Evolutionary conservation across 2,329 filamentous ascomycete genomes (phyloP).

Genomic region (Beauveria sp.): DNA sequence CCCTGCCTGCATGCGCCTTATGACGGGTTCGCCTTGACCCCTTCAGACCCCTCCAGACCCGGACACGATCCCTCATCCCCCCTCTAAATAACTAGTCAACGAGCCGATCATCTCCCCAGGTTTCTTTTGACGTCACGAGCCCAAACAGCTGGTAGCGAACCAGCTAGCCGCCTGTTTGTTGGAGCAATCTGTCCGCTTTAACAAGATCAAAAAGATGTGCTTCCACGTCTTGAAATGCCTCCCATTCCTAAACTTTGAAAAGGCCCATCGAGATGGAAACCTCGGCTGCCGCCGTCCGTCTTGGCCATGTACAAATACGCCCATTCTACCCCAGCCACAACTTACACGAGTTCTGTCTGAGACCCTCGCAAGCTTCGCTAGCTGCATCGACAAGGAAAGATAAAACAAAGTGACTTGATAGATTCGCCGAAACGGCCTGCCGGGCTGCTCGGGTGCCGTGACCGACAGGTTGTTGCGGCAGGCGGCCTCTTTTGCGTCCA

Average conservation of each 20-base stretch:
- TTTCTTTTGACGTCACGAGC: not conserved
- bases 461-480: not conserved
- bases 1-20: not conserved
- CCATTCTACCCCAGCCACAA: not conserved
- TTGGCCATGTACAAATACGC: not conserved
- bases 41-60: not conserved
- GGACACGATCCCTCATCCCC: not conserved
- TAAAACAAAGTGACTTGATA: not conserved
- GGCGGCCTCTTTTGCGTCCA: not conserved
- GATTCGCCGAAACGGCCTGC: not conserved
- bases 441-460: slow-evolving; percentile 8
- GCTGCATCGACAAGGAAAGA: not conserved
- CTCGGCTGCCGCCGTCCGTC: too few relatives aligned
- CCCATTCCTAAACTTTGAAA: too few relatives aligned
- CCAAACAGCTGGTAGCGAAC: too few relatives aligned
- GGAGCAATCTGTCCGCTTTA: too few relatives aligned
- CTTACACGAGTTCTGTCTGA: not conserved
- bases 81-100: not conserved
- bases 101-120: not conserved
- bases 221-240: too few relatives aligned
- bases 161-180: too few relatives aligned
- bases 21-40: not conserved
- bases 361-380: not conserved
- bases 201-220: too few relatives aligned
- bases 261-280: not conserved